Conservation (phyloP, 306 rosid genomes). For the Cucumis hystrix region DNA sequence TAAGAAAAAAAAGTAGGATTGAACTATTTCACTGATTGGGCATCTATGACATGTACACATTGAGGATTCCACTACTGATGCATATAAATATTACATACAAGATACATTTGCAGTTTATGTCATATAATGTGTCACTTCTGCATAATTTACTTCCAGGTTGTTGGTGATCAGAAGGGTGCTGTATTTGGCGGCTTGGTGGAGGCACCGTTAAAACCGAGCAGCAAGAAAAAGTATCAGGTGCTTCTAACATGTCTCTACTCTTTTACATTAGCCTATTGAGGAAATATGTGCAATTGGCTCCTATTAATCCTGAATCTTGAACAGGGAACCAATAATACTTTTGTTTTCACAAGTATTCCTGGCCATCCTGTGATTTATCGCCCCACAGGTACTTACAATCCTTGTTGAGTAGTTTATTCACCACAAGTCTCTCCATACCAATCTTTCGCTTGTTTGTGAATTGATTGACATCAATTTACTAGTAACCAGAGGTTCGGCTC, state of each 20-base stretch:
- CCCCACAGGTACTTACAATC: constrained; percentile 63
- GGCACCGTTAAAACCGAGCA: constrained; percentile 70
- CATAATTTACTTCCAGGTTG: constrained; percentile 41
- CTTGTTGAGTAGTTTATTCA: background rate
- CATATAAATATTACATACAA: background rate
- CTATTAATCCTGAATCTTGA: constrained; percentile 22
- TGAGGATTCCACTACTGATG: background rate
- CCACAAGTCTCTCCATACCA: background rate
- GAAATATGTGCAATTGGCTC: background rate
- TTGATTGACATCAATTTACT: background rate
- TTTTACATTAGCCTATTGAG: constrained; percentile 11
- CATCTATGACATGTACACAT: background rate
- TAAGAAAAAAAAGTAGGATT: too few relatives aligned
- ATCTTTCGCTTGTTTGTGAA: background rate
- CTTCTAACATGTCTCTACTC: constrained; percentile 8
- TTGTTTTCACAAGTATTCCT: constrained; percentile 59
- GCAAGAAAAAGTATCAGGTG: constrained; percentile 79
- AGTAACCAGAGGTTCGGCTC: background rate
- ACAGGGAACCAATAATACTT: constrained; percentile 78
- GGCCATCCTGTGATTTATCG: constrained; percentile 61
- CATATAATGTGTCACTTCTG: background rate
- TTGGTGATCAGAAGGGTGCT: constrained; percentile 73
- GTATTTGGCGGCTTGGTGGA: constrained; percentile 93
- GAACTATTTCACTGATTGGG: background rate
- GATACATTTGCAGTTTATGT: background rate